Conservation (phyloP, 139 green algal species). For the Chlorella sp. region DNA sequence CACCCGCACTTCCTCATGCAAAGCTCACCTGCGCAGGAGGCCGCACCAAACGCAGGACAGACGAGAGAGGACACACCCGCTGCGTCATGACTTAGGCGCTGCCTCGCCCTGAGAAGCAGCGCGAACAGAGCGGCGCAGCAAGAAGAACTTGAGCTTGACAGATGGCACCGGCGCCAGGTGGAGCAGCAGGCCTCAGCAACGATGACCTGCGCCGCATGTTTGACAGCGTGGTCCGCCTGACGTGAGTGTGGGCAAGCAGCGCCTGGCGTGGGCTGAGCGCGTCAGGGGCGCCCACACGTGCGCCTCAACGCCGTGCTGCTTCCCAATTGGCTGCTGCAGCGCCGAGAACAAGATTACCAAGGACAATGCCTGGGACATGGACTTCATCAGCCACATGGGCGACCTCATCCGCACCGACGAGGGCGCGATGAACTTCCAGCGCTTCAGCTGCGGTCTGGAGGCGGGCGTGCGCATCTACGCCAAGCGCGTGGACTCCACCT, state of each 20-base stretch:
- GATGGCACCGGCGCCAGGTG: too few species aligned
- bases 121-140: too few species aligned
- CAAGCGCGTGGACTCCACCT: slow-evolving; percentile 12
- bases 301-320: not conserved
- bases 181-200: too few species aligned
- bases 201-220: not conserved
- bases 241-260: not conserved
- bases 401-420: not conserved
- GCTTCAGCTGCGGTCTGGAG: not conserved
- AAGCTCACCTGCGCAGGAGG: too few species aligned
- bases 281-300: not conserved
- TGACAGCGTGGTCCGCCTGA: not conserved
- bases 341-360: not conserved
- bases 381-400: not conserved
- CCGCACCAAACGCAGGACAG: too few species aligned
- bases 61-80: too few species aligned
- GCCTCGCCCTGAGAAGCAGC: too few species aligned
- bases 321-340: not conserved
- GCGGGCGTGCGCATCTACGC: not conserved
- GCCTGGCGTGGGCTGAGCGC: too few species aligned
- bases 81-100: too few species aligned
- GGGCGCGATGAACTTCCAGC: not conserved
- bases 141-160: too few species aligned
- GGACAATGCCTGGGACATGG: not conserved
- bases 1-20: too few species aligned